Evolutionary conservation across 805 yeast genomes (phyloP).

Genomic region (Candida peoriensis): DNA sequence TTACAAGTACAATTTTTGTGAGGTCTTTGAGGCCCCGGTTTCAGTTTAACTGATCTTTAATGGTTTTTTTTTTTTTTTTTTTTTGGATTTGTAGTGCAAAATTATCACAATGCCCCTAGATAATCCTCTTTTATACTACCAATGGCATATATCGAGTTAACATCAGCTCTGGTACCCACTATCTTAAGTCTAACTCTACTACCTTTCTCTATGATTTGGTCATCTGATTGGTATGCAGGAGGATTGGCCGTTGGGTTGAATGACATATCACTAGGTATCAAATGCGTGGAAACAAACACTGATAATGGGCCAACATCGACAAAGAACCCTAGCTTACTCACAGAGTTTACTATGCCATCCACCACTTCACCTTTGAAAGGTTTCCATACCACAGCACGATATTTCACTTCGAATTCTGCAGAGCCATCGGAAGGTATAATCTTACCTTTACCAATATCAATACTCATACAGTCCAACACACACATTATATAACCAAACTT

Average conservation of each 20-base stretch:
- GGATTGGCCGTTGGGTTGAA: conserved; percentile 96
- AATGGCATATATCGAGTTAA: conserved; percentile 93
- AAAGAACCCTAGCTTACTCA: conserved; percentile 91
- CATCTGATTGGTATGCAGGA: conserved; percentile 95
- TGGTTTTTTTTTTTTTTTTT: too few relatives aligned
- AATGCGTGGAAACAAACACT: conserved; percentile 90
- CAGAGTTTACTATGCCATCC: conserved; percentile 92
- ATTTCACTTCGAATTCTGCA: conserved; percentile 94
- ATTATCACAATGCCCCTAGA: conserved; percentile 68
- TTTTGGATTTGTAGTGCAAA: background rate
- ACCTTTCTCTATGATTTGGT: conserved; percentile 92
- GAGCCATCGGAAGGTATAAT: conserved; percentile 89
- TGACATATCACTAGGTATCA: conserved; percentile 90
- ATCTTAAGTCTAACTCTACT: conserved; percentile 90
- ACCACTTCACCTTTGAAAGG: conserved; percentile 99
- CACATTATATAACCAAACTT: conserved; percentile 97
- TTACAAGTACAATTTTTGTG: too few relatives aligned
- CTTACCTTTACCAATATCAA: conserved; percentile 92
- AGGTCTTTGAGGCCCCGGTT: too few relatives aligned
- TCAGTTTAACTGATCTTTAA: too few relatives aligned
- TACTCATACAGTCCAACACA: conserved; percentile 89
- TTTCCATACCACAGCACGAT: conserved; percentile 95
- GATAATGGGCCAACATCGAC: conserved; percentile 97
- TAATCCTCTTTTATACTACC: conserved; percentile 98
- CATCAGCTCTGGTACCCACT: conserved; percentile 96